phyloP scores from a whole-genome alignment of 2,329 filamentous ascomycete species.

The Neofusicoccum cordaticola region DNA sequence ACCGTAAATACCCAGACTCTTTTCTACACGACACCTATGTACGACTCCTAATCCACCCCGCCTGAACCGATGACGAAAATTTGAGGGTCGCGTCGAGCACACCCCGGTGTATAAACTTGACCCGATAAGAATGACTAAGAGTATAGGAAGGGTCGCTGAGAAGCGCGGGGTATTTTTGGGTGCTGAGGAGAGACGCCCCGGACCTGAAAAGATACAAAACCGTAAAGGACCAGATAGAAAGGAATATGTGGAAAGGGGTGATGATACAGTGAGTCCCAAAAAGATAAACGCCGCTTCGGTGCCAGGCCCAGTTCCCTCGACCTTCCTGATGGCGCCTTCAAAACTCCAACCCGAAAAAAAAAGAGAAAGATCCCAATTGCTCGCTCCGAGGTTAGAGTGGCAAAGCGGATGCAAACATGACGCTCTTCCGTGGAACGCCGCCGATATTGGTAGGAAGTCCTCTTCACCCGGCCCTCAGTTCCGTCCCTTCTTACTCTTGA shows the following conservation, averaged over 20 bases:
- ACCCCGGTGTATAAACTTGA: background rate
- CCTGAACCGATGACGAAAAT: background rate
- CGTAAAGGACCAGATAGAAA: background rate
- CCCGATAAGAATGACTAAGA: background rate
- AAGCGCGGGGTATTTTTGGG: background rate
- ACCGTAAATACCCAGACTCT: background rate
- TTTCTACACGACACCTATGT: background rate
- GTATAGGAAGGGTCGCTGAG: background rate
- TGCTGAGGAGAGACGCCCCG: background rate
- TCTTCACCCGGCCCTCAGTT: background rate
- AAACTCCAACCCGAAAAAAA: background rate
- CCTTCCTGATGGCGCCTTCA: background rate
- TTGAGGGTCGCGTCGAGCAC: background rate
- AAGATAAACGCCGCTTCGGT: background rate
- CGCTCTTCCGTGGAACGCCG: background rate
- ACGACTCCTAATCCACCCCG: background rate
- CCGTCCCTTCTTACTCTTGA: conserved; percentile 1
- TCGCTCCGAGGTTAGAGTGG: background rate
- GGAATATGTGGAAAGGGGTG: background rate
- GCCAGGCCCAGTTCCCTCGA: background rate
- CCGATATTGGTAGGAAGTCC: background rate
- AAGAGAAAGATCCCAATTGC: background rate
- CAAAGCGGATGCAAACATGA: background rate
- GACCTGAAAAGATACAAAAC: background rate
- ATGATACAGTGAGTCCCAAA: background rate